Conservation (phyloP, 345 rosid species). For the Brassica juncea region DNA sequence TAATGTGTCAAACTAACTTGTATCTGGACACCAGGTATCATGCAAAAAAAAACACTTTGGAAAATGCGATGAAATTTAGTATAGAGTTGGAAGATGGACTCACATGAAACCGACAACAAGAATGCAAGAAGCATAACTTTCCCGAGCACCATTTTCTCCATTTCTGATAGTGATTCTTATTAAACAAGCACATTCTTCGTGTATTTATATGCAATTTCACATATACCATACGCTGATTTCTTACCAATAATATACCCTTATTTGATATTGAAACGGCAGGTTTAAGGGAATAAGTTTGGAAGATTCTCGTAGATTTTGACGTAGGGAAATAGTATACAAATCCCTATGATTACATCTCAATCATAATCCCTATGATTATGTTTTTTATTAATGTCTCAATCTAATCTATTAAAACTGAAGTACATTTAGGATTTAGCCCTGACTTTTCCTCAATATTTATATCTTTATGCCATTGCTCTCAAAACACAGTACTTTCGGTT, state of each 20-base stretch:
- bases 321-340: neutral
- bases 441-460: too few relatives aligned
- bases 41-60: neutral
- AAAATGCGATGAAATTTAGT: neutral
- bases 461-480: too few relatives aligned
- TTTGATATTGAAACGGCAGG: neutral
- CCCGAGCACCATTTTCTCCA: neutral
- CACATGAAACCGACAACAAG: conserved; percentile 23
- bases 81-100: neutral
- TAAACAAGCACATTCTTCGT: neutral
- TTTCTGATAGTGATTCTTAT: neutral
- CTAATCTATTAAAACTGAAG: too few relatives aligned
- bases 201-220: neutral
- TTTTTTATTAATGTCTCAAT: neutral
- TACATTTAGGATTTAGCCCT: too few relatives aligned
- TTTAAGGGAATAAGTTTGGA: neutral
- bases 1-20: neutral
- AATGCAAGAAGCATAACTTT: conserved; percentile 10
- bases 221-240: neutral
- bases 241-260: neutral
- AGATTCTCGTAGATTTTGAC: conserved; percentile 3
- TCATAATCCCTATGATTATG: neutral
- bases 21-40: neutral
- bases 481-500: too few relatives aligned
- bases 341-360: neutral